Conservation (phyloP, 179 eudicot species). For the Spinacia oleracea region DNA sequence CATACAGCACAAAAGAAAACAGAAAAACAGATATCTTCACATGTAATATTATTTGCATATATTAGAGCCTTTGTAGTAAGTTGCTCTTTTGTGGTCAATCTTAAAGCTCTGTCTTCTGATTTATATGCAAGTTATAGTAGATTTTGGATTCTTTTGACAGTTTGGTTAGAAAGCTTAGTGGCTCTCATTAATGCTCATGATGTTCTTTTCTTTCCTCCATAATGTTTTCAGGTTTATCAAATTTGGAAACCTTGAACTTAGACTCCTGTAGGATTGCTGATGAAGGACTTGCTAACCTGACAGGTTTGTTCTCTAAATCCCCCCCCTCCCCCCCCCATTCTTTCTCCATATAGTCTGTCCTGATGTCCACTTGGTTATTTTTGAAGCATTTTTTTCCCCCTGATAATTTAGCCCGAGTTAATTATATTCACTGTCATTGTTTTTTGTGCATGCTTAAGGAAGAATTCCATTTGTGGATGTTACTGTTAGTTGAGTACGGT, state of each 20-base stretch:
- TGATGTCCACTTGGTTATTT: background rate
- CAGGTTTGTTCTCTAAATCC: constrained; percentile 47
- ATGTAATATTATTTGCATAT: background rate
- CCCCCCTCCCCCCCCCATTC: background rate
- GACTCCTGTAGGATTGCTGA: constrained; percentile 87
- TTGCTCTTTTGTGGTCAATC: background rate
- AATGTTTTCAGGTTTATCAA: constrained; percentile 51
- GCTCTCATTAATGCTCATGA: background rate
- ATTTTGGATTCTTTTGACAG: background rate
- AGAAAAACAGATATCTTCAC: too few relatives aligned
- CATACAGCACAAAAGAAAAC: too few relatives aligned
- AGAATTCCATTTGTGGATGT: background rate
- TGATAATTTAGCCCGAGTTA: background rate
- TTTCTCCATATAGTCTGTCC: background rate
- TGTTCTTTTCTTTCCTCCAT: constrained; percentile 2
- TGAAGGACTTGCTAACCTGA: constrained; percentile 67
- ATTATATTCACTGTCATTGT: background rate
- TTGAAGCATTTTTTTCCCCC: too few relatives aligned
- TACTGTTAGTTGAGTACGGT: background rate
- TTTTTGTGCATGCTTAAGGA: constrained; percentile 4
- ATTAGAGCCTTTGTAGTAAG: background rate
- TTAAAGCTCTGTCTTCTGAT: too few relatives aligned
- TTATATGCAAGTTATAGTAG: background rate
- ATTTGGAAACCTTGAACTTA: constrained; percentile 80
- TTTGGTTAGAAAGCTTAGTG: background rate